Percentiles rank a stretch among this genome's conserved stretches.
phyloP scores from a whole-genome alignment of 1,139 yeast species.

The Hyphopichia fennica region DNA sequence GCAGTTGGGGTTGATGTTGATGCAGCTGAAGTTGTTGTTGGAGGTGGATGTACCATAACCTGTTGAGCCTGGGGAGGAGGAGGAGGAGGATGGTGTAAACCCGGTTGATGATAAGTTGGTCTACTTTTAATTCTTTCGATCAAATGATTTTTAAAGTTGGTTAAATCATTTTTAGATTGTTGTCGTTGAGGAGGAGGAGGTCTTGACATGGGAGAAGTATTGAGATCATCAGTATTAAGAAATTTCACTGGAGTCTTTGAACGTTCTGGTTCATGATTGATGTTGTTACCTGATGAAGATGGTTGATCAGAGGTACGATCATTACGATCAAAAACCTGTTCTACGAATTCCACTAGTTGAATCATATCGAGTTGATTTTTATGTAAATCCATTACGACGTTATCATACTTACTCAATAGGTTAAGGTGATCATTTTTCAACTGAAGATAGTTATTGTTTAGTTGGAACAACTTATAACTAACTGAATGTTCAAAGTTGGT shows the following conservation, averaged over 20 bases:
- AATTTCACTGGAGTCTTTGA: slow-evolving; percentile 12
- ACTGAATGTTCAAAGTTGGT: slow-evolving; percentile 20
- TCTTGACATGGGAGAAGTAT: slow-evolving; percentile 16
- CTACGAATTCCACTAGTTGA: slow-evolving; percentile 47
- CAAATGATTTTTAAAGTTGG: slow-evolving; percentile 5
- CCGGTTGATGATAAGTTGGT: neutral
- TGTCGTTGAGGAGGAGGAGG: slow-evolving; percentile 2
- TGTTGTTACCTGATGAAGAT: no score
- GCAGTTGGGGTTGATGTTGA: slow-evolving; percentile 2
- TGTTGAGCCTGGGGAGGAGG: neutral
- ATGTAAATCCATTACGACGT: slow-evolving; percentile 45
- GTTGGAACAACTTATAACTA: slow-evolving; percentile 38
- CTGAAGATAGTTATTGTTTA: slow-evolving; percentile 35
- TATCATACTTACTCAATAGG: slow-evolving; percentile 44
- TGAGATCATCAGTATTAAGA: slow-evolving; percentile 8
- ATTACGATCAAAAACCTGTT: slow-evolving; percentile 10
- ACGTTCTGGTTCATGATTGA: slow-evolving; percentile 12
- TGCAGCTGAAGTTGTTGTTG: neutral
- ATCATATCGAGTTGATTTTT: slow-evolving; percentile 52
- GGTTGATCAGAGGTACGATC: no score
- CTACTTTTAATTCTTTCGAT: slow-evolving; percentile 5
- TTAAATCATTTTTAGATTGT: slow-evolving; percentile 4
- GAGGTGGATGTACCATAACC: neutral
- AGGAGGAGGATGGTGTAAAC: no score
- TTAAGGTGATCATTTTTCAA: slow-evolving; percentile 38